Conservation (phyloP, 2,329 filamentous ascomycete species). For the Hysterium pulicare region DNA sequence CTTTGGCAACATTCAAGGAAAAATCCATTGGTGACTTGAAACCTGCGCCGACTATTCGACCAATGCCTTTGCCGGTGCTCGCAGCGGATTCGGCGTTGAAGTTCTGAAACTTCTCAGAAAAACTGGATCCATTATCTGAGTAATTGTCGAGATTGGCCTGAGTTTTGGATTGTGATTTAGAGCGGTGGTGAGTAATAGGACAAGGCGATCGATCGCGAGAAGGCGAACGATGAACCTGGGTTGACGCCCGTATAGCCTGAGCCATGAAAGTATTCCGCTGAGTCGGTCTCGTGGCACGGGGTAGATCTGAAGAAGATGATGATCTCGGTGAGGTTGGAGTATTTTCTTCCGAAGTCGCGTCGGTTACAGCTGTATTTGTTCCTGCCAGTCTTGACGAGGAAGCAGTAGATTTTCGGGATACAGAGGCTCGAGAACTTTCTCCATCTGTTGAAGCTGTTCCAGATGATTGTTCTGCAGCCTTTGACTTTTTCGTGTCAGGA, state of each 20-base stretch:
- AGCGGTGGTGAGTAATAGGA: conserved; percentile 1
- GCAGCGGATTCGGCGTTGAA: conserved; percentile 54
- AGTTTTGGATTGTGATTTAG: background rate
- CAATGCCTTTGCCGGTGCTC: conserved; percentile 64
- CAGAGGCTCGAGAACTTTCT: background rate
- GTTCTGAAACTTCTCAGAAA: background rate
- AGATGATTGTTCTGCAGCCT: conserved; percentile 7
- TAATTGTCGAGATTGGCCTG: background rate
- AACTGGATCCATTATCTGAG: background rate
- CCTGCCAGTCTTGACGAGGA: conserved; percentile 16
- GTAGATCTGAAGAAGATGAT: conserved; percentile 9
- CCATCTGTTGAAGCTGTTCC: too few relatives aligned
- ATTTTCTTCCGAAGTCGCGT: conserved; percentile 5
- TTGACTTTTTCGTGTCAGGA: conserved; percentile 30
- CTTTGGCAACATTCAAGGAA: conserved; percentile 74
- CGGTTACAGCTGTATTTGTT: conserved; percentile 6
- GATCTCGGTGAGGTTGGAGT: background rate
- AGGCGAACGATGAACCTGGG: conserved; percentile 24
- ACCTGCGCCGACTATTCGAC: conserved; percentile 70
- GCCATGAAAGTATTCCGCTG: conserved; percentile 27
- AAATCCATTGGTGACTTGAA: conserved; percentile 82
- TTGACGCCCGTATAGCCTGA: conserved; percentile 28
- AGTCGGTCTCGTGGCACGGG: conserved; percentile 10
- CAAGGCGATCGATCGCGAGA: conserved; percentile 20
- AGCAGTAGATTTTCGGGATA: background rate